Evolutionary conservation across 2,329 filamentous ascomycete species (phyloP).

Genomic region (Neurospora crassa): DNA sequence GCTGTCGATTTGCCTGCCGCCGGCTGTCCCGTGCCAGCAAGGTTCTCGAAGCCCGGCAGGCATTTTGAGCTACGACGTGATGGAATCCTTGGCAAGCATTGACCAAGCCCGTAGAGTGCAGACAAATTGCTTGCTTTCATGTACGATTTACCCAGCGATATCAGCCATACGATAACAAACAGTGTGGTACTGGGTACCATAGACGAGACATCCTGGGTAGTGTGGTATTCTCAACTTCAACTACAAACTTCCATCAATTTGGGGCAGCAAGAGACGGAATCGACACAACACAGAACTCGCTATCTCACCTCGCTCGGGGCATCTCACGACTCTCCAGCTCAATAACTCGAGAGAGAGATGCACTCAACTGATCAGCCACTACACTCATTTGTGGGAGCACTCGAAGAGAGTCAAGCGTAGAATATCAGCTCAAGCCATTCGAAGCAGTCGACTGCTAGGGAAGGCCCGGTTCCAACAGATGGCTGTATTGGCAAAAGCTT

Average conservation of each 20-base stretch:
- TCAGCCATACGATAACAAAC: not conserved
- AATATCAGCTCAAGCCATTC: not conserved
- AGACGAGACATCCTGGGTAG: not conserved
- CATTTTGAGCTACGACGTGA: not conserved
- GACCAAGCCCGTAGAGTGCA: not conserved
- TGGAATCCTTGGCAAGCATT: not conserved
- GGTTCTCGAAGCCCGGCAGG: not conserved
- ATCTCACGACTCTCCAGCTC: not conserved
- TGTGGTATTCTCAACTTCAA: not conserved
- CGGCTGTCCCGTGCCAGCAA: not conserved
- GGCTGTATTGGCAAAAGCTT: not conserved
- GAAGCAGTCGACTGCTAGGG: not conserved
- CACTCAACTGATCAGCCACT: not conserved
- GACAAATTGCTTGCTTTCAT: not conserved
- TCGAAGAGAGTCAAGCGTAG: not conserved
- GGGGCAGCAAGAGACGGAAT: not conserved
- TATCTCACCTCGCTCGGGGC: not conserved
- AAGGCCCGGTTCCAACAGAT: not conserved
- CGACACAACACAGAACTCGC: not conserved
- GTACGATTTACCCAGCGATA: not conserved
- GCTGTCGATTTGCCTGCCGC: not conserved
- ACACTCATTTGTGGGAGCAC: not conserved
- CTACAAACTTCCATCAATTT: not conserved
- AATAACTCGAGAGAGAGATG: not conserved
- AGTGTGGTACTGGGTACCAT: not conserved